Evolutionary conservation across 2,329 filamentous ascomycete species (phyloP).

Genomic region (Beauveria varroae): DNA sequence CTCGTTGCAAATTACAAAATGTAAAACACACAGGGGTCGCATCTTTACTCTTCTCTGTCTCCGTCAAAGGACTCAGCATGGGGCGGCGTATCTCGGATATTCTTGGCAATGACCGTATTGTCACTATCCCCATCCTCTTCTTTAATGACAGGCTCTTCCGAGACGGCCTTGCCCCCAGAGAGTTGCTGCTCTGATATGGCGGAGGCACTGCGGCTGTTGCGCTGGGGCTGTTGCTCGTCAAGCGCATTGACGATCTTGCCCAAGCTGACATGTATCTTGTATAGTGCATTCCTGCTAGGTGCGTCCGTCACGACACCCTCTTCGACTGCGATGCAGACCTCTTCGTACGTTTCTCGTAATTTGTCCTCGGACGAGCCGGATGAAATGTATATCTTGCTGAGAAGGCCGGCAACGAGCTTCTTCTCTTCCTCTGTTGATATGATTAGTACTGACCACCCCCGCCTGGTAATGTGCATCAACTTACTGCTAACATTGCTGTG

Average conservation of each 20-base stretch:
- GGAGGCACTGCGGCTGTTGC: constrained; percentile 39
- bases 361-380: constrained; percentile 54
- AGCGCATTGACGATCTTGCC: constrained; percentile 60
- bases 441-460: constrained; percentile 19
- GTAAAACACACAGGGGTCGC: background rate
- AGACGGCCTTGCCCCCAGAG: constrained; percentile 31
- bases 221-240: constrained; percentile 35
- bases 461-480: constrained; percentile 22
- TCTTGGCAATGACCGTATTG: constrained; percentile 23
- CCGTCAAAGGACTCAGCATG: constrained; percentile 20
- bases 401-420: constrained; percentile 68
- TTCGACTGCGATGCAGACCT: constrained; percentile 56
- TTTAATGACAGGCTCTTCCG: constrained; percentile 38
- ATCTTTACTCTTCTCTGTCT: constrained; percentile 20
- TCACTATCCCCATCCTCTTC: constrained; percentile 39
- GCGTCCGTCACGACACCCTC: constrained; percentile 52
- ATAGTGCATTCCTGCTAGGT: constrained; percentile 55
- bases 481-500: constrained; percentile 60
- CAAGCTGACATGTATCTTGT: constrained; percentile 59
- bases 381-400: constrained; percentile 76
- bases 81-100: constrained; percentile 19
- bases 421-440: constrained; percentile 65
- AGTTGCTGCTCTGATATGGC: constrained; percentile 23
- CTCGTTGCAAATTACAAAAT: background rate
- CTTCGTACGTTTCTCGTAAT: constrained; percentile 49